A percentile compares a stretch with the other conserved stretches of the same genome.
Evolutionary conservation across 2,329 filamentous ascomycete genomes (phyloP).

Genomic region (Botryotinia convoluta): DNA sequence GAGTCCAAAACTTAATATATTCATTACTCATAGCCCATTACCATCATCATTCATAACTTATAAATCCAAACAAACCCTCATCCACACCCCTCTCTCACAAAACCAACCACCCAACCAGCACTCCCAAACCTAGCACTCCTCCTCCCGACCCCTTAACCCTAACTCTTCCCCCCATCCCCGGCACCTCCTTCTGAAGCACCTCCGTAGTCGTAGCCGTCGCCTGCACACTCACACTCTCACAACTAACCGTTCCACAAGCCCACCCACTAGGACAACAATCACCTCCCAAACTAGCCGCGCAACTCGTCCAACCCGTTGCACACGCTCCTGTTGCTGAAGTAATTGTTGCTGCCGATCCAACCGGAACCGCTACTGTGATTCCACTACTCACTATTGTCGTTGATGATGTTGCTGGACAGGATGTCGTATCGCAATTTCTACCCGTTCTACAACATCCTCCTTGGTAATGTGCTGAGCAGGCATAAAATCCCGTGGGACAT

Average conservation of each 20-base stretch:
- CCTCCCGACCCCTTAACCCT: background rate
- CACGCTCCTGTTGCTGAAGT: constrained; percentile 51
- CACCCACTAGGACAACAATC: constrained; percentile 85
- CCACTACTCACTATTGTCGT: constrained; percentile 68
- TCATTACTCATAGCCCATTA: background rate
- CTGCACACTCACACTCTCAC: constrained; percentile 58
- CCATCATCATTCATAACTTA: background rate
- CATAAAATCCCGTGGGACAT: constrained; percentile 90
- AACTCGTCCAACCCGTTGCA: constrained; percentile 76
- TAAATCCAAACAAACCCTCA: background rate
- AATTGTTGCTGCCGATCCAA: constrained; percentile 45
- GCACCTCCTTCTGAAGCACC: constrained; percentile 32
- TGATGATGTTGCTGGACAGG: constrained; percentile 62
- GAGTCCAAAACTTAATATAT: background rate
- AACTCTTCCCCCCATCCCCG: constrained; percentile 17
- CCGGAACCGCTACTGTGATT: constrained; percentile 67
- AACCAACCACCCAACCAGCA: constrained; percentile 1
- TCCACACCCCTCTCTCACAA: background rate
- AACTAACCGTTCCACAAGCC: constrained; percentile 69
- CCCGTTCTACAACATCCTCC: constrained; percentile 89
- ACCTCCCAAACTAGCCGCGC: constrained; percentile 61
- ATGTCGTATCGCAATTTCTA: constrained; percentile 76
- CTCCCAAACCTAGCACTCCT: background rate
- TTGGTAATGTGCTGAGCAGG: constrained; percentile 75
- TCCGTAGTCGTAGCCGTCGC: constrained; percentile 53